Base-by-base conservation (phyloP, 768 basidiomycete species). In the Gloeostereum incarnatum region DNA sequence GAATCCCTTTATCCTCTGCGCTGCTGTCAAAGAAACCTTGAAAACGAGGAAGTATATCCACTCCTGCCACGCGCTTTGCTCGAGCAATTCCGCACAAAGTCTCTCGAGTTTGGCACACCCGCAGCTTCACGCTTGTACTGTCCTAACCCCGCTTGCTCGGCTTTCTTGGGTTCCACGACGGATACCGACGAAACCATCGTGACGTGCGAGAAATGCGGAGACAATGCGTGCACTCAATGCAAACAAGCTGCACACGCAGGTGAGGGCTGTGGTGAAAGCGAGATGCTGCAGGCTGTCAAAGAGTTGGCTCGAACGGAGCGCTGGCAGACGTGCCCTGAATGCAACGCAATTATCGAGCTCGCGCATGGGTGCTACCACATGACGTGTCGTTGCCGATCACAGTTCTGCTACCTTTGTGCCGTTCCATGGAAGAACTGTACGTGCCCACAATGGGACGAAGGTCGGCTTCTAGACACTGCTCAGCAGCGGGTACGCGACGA, bases 361-460 rank as follows among this genome's bases (percentile, higher is more conserved):
- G 49, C 57, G 13, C 47, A 61, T 4, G 79, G 80, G 0, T 81
- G 80, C 43, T 75, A 69, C 50, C 80, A 82, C 35, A 80, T 82
- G 58, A 77, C 68, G 10, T 82, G 79, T 43, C 62, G 66, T 16
- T 79, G 78, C 49, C 54, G 61, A 5, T 58, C 63, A 0, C 50
- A 82, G 45, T 81, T 82, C 52, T 82, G 80, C 47, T 81, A 84
- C 49, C 35, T 76, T 6, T 85, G 83, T 49, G 72, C 73, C 0
- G 66, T 51, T 20, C 59, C 43, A 7, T 85, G 81, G 81, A 81
- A 75, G 56, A 65, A 56, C 0, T 87, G 82, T 40, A 4, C 1
- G 0, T 85, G 82, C 43, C 59, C 60, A 0, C 76, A 77, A 31
- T 84, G 80, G 78, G 78, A 83, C 5, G 81, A 83, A 41, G 36